These are phyloP conservation scores for Basipetospora chlamydospora DNA, from an alignment of 2,329 filamentous ascomycete species.

Conservation along the genomic window DNA sequence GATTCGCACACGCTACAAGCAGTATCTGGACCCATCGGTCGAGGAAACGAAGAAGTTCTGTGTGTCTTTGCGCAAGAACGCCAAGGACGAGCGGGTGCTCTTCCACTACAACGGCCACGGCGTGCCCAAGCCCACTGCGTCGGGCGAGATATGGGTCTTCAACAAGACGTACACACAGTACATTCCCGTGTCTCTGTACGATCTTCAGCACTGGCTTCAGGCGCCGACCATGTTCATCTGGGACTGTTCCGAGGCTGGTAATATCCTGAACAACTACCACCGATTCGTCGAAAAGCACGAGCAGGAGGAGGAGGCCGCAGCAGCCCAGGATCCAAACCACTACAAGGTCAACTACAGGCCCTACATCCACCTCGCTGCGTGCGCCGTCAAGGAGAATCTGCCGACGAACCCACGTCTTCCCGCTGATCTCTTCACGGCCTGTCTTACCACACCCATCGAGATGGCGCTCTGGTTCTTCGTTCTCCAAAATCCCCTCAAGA, in stretches of 20 bases:
- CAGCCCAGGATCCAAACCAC: constrained; percentile 67
- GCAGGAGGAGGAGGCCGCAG: constrained; percentile 66
- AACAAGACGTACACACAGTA: constrained; percentile 99
- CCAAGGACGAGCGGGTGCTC: constrained; percentile 90
- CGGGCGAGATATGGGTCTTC: constrained; percentile 98
- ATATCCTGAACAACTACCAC: constrained; percentile 90
- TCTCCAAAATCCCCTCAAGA: constrained; percentile 67
- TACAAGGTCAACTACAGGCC: constrained; percentile 56
- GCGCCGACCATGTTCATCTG: constrained; percentile 94
- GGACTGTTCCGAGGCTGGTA: constrained; percentile 92
- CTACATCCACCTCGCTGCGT: constrained; percentile 84
- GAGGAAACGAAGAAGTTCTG: constrained; percentile 97
- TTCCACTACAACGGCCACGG: constrained; percentile 98
- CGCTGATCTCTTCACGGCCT: constrained; percentile 90
- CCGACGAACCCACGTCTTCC: constrained; percentile 89
- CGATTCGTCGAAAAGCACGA: constrained; percentile 92
- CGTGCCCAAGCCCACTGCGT: constrained; percentile 86
- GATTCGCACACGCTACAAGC: constrained; percentile 91
- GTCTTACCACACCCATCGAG: constrained; percentile 90
- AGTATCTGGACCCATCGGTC: constrained; percentile 89
- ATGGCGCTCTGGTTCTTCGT: constrained; percentile 97
- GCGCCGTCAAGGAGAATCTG: constrained; percentile 76
- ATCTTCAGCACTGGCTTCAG: constrained; percentile 89
- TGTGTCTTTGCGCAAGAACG: constrained; percentile 74
- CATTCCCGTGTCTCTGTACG: constrained; percentile 89